Evolutionary conservation across 2,329 filamentous ascomycete genomes (phyloP), one percentile per base, ranked within the genome.

Genomic region (Ilyonectria robusta): DNA sequence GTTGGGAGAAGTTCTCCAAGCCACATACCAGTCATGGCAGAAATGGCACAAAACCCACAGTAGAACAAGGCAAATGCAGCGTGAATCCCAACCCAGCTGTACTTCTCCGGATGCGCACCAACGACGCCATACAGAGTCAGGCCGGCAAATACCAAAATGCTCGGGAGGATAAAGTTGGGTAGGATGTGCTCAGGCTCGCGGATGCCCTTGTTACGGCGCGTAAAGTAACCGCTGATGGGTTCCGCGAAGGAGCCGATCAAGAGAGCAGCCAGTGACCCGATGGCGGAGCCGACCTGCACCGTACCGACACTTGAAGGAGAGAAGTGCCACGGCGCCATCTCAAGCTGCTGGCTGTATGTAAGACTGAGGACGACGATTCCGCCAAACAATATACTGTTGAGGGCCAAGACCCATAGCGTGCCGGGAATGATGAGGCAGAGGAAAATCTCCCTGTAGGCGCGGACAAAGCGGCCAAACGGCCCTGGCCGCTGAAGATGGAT

Each of bases 1-100:
- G 23, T 19, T 11, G 47, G 47, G 9, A 50, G 47, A 6, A 50
- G 26, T 21, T 50, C 47, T 21, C 47, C 26, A 8, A 50, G 47
- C 47, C 47, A 50, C 19, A 50, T 26, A 17, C 19, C 47, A 4
- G 47, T 50, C 9, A 50, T 21, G 47, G 47, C 47, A 21, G 47
- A 50, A 15, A 50, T 50, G 47, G 47, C 47, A 50, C 47, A 50
- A 21, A 50, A 50, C 8, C 47, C 47, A 26, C 21, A 50, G 47
- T 50, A 26, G 23, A 50, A 50, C 11, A 50, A 21, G 6, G 21
- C 47, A 50, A 50, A 50, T 3, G 47, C 47, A 21, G 23, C 47
- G 26, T 50, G 23, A 15, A 50, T 50, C 13, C 47, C 47, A 29
- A 50, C 47, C 47, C 47, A 50, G 23, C 23, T 50, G 47, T 50